Evolutionary conservation across 352 stramenopile genomes (phyloP).

Genomic region (Globisporangium carolinianum): DNA sequence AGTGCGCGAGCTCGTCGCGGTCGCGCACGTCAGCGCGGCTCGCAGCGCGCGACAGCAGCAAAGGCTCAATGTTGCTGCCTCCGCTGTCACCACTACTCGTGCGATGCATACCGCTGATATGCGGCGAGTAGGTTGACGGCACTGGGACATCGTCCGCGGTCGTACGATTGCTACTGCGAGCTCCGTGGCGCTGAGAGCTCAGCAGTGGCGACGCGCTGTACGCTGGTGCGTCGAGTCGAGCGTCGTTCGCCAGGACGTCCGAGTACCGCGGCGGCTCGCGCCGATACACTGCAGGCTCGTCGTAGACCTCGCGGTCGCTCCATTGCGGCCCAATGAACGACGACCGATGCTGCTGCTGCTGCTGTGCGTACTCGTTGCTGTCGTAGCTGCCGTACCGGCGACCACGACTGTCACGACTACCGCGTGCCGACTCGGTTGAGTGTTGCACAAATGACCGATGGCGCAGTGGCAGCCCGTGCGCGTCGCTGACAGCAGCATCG

Average conservation of each 20-base stretch:
- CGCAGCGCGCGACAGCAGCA: not conserved
- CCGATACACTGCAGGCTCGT: not conserved
- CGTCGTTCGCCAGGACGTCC: not conserved
- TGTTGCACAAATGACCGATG: too few species aligned
- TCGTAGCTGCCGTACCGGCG: not conserved
- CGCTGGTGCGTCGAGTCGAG: not conserved
- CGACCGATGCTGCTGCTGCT: constrained; percentile 1
- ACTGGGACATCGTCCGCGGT: not conserved
- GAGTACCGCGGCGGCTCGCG: constrained; percentile 4
- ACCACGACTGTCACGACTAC: not conserved
- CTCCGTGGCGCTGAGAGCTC: not conserved
- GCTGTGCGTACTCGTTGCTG: not conserved
- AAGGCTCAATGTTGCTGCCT: not conserved
- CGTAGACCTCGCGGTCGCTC: not conserved
- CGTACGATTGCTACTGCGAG: not conserved
- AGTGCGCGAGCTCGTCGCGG: constrained; percentile 37
- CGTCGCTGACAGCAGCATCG: not conserved
- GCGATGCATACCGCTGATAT: not conserved
- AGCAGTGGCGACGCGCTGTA: too few species aligned
- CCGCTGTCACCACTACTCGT: not conserved
- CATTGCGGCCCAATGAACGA: not conserved
- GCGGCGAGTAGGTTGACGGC: constrained; percentile 1
- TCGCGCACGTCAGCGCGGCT: constrained; percentile 6
- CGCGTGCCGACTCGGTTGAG: too few species aligned
- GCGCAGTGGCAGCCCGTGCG: not conserved